A percentile compares a stretch with the other conserved stretches of the same genome.
These are phyloP conservation scores for Alternaria metachromatica DNA, from an alignment of 2,329 filamentous ascomycete genomes.

Conservation along the genomic window DNA sequence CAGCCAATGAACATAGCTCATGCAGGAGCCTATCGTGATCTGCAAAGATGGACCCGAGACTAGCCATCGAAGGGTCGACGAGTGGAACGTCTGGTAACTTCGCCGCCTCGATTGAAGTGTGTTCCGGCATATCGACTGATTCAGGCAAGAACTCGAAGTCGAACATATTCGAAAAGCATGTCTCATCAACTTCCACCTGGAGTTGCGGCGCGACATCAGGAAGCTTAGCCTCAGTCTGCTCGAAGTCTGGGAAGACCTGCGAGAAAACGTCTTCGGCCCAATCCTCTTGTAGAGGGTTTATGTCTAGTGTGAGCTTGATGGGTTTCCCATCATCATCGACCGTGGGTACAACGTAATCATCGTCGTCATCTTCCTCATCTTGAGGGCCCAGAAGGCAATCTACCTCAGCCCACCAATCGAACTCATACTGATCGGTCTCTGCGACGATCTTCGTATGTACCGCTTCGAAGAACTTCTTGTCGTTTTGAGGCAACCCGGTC, in stretches of 20 bases:
- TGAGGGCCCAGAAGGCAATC: neutral
- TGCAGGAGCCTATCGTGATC: rapidly evolving
- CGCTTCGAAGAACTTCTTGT: neutral
- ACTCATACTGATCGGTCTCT: neutral
- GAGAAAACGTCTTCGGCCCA: rapidly evolving
- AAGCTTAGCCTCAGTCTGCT: neutral
- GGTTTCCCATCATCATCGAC: neutral
- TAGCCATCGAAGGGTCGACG: neutral
- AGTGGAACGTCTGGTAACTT: neutral
- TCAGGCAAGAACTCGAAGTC: neutral
- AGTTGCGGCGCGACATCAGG: neutral
- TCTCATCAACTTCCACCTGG: neutral
- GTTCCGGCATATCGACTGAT: neutral
- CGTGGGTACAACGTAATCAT: neutral
- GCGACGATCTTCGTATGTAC: neutral
- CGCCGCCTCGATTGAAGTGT: neutral
- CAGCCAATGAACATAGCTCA: neutral
- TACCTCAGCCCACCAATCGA: neutral
- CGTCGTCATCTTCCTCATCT: neutral
- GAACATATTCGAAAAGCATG: neutral
- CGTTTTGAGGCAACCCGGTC: rapidly evolving
- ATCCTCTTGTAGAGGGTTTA: neutral
- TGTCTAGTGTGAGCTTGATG: neutral
- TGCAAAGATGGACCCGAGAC: rapidly evolving
- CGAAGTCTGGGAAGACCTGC: neutral